These are phyloP conservation scores for Phytophthora aleatoria DNA, from an alignment of 352 stramenopile species.

Conservation along the genomic window DNA sequence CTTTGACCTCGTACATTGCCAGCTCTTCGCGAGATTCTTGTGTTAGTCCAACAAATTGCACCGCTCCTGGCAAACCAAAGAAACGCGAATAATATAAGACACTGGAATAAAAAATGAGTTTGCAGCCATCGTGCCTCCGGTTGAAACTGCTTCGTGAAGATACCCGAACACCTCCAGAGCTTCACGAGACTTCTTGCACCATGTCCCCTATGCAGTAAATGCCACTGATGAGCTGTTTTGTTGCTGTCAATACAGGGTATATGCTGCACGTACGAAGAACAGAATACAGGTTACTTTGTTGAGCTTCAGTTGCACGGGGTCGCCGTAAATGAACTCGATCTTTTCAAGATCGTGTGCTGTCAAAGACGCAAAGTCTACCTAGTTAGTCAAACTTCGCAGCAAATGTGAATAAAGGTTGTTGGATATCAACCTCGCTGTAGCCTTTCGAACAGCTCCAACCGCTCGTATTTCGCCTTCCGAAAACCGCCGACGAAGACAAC, in stretches of 20 bases:
- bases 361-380: not conserved
- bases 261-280: conserved; percentile 67
- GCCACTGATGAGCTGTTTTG: not conserved
- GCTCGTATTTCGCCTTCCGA: conserved; percentile 61
- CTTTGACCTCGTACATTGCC: conserved; percentile 64
- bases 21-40: conserved; percentile 73
- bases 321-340: conserved; percentile 67
- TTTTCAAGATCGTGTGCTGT: conserved; percentile 46
- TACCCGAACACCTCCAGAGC: conserved; percentile 55
- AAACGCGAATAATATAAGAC: conserved; percentile 9
- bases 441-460: conserved; percentile 39
- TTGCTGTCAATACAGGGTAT: not conserved
- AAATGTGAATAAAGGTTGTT: not conserved
- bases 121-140: conserved; percentile 32
- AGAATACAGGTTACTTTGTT: conserved; percentile 75
- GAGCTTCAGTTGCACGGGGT: conserved; percentile 44
- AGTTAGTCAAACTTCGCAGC: not conserved
- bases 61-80: conserved; percentile 27
- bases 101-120: conserved; percentile 4
- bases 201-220: conserved; percentile 49
- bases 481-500: conserved; percentile 63
- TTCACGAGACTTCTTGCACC: conserved; percentile 60
- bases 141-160: conserved; percentile 40
- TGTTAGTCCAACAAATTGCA: conserved; percentile 71
- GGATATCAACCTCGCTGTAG: conserved; percentile 8